Conservation (phyloP, 768 basidiomycete genomes). For the Lactarius akahatsu region DNA sequence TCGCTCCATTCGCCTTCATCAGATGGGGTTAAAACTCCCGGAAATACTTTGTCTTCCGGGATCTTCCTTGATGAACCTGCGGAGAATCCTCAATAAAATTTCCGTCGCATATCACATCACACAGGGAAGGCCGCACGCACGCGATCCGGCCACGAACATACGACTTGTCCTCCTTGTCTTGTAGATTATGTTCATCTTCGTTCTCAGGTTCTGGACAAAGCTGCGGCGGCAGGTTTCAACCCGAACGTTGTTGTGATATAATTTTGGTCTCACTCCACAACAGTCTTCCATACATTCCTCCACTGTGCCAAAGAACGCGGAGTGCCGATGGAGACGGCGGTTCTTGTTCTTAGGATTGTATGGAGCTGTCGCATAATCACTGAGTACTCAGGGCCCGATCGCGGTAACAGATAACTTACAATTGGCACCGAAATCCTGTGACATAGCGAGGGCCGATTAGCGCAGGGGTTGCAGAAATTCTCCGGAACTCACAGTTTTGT, state of each 20-base stretch:
- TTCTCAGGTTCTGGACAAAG: constrained; percentile 54
- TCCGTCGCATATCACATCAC: background rate
- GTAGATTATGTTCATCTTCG: constrained; percentile 53
- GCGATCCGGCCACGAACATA: constrained; percentile 45
- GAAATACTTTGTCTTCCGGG: constrained; percentile 61
- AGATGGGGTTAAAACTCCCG: constrained; percentile 64
- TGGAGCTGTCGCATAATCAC: constrained; percentile 41
- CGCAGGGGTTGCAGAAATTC: constrained; percentile 3
- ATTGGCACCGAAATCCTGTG: constrained; percentile 49
- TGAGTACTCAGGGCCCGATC: background rate
- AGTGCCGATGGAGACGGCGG: constrained; percentile 58
- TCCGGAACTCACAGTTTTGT: constrained; percentile 47
- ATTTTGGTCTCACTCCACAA: constrained; percentile 48
- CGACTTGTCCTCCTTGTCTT: constrained; percentile 51
- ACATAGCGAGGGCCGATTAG: constrained; percentile 10
- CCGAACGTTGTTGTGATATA: background rate
- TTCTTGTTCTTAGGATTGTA: constrained; percentile 65
- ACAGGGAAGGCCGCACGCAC: background rate
- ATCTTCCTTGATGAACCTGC: constrained; percentile 58
- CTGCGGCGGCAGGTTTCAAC: constrained; percentile 34
- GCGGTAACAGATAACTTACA: constrained; percentile 45
- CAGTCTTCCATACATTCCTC: constrained; percentile 59
- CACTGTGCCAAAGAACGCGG: constrained; percentile 61
- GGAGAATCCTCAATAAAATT: background rate
- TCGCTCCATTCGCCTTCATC: constrained; percentile 66